These are phyloP conservation scores for Isabelozyma rhagii DNA, from an alignment of 805 yeast species.

Conservation along the genomic window DNA sequence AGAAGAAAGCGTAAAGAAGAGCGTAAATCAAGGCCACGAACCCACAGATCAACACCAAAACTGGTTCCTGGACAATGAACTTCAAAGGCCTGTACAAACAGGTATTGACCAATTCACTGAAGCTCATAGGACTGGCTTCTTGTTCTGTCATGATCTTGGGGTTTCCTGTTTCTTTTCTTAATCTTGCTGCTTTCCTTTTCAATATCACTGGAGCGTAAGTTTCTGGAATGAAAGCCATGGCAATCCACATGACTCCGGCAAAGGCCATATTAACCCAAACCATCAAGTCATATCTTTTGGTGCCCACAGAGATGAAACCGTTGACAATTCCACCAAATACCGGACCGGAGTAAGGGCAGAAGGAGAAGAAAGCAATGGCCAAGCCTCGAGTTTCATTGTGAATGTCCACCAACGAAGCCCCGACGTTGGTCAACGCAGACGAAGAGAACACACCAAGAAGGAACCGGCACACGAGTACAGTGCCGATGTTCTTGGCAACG, in stretches of 20 bases:
- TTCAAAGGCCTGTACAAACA: constrained; percentile 79
- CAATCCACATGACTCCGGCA: constrained; percentile 79
- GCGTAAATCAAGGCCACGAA: constrained; percentile 89
- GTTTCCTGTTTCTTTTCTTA: constrained; percentile 80
- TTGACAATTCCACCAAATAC: constrained; percentile 85
- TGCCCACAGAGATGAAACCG: constrained; percentile 75
- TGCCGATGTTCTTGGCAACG: constrained; percentile 75
- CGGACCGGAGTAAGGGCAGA: constrained; percentile 92
- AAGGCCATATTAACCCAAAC: constrained; percentile 93
- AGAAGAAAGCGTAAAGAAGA: constrained; percentile 88
- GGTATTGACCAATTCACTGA: constrained; percentile 65
- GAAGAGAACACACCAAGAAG: constrained; percentile 84
- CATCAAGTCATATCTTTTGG: constrained; percentile 66
- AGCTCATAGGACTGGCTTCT: constrained; percentile 74
- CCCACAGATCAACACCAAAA: constrained; percentile 75
- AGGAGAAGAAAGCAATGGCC: constrained; percentile 88
- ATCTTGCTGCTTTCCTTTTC: constrained; percentile 57
- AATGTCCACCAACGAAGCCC: constrained; percentile 89
- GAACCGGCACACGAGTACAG: constrained; percentile 77
- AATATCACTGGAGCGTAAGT: constrained; percentile 84
- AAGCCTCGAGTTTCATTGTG: constrained; percentile 80
- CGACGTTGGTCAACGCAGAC: constrained; percentile 81
- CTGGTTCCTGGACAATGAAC: constrained; percentile 79
- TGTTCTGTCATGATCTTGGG: constrained; percentile 86
- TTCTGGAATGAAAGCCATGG: constrained; percentile 71